Evolutionary conservation across 176 grass and related monocot species (phyloP).

Genomic region (Pharus latifolius): DNA sequence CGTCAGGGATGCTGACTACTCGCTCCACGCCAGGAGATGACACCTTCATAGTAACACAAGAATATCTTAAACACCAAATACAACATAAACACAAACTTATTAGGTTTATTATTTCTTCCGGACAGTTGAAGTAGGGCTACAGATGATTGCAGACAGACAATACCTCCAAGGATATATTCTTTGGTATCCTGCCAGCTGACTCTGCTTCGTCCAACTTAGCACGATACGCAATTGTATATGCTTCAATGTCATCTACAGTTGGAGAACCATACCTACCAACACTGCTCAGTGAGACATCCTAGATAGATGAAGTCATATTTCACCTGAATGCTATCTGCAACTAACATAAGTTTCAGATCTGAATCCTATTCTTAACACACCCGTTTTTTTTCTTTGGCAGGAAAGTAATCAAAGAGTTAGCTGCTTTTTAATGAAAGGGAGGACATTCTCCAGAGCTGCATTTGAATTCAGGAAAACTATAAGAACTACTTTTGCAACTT

Average conservation of each 20-base stretch:
- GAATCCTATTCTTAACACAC: too few relatives aligned
- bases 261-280: conserved; percentile 81
- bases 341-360: too few relatives aligned
- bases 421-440: neutral
- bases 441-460: neutral
- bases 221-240: conserved; percentile 67
- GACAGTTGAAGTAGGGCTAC: neutral
- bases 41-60: conserved; percentile 38
- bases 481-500: neutral
- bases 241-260: conserved; percentile 84
- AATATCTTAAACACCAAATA: conserved; percentile 5
- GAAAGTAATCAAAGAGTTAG: neutral
- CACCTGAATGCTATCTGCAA: neutral
- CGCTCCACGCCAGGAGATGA: conserved; percentile 89
- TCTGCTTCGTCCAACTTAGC: conserved; percentile 65
- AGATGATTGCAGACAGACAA: neutral
- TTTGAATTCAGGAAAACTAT: neutral
- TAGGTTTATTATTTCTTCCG: neutral
- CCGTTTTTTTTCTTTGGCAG: too few relatives aligned
- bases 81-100: conserved; percentile 1
- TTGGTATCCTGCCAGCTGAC: conserved; percentile 48
- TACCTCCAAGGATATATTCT: conserved; percentile 85
- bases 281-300: conserved; percentile 24
- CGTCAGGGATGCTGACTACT: conserved; percentile 60
- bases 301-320: neutral